A percentile compares a stretch with the other conserved stretches of the same genome.
Evolutionary conservation across 1,139 yeast species (phyloP).

Genomic region (Eremothecium gossypii): DNA sequence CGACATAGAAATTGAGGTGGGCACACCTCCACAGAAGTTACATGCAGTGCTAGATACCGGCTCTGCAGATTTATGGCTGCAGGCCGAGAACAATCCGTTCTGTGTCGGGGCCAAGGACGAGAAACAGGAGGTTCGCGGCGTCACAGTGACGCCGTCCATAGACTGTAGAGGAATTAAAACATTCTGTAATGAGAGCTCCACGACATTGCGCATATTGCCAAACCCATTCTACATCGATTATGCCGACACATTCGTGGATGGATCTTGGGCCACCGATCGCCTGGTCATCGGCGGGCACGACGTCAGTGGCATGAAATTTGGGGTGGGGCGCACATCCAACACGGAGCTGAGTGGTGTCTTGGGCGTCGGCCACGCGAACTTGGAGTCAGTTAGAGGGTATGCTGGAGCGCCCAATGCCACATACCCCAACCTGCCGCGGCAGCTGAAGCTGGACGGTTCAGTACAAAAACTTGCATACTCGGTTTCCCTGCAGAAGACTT

Average conservation of each 20-base stretch:
- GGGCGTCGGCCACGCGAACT: slow-evolving; percentile 23
- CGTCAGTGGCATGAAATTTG: slow-evolving; percentile 19
- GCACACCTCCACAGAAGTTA: slow-evolving; percentile 45
- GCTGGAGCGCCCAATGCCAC: slow-evolving; percentile 20
- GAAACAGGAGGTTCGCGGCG: slow-evolving; percentile 11
- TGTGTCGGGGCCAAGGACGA: slow-evolving; percentile 14
- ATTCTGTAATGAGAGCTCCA: slow-evolving; percentile 11
- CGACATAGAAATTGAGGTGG: slow-evolving; percentile 38
- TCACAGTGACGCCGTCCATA: slow-evolving; percentile 7
- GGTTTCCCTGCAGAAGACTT: slow-evolving; percentile 35
- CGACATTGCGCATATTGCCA: slow-evolving; percentile 8
- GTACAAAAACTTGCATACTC: slow-evolving; percentile 48
- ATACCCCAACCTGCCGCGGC: slow-evolving; percentile 51
- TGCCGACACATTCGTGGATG: slow-evolving; percentile 21
- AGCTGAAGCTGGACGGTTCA: slow-evolving; percentile 42
- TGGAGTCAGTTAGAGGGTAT: slow-evolving; percentile 21
- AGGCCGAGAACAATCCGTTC: slow-evolving; percentile 29
- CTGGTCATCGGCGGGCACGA: slow-evolving; percentile 11
- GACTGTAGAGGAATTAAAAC: slow-evolving; percentile 11
- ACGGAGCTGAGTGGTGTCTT: slow-evolving; percentile 20
- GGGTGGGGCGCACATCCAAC: slow-evolving; percentile 18
- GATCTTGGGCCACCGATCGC: slow-evolving; percentile 21
- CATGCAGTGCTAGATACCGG: slow-evolving; percentile 56
- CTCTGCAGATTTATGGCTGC: slow-evolving; percentile 60
- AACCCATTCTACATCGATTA: slow-evolving; percentile 18